phyloP scores from a whole-genome alignment of 2,329 filamentous ascomycete genomes.

The Epichloe typhina region DNA sequence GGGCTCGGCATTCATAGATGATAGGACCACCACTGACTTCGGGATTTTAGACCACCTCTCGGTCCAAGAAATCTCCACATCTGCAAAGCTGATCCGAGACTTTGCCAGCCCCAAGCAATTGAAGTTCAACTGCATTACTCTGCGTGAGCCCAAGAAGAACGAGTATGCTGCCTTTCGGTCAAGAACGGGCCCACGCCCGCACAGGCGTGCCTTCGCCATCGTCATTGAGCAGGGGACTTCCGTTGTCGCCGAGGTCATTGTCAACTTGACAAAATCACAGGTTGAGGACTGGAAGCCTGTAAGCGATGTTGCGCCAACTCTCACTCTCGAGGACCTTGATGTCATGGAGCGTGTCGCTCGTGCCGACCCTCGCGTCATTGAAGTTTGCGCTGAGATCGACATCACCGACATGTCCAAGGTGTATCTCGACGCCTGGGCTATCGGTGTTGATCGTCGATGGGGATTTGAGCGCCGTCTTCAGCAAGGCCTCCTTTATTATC shows the following conservation, averaged over 20 bases:
- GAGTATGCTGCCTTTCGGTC: conserved; percentile 47
- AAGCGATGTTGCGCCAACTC: conserved; percentile 30
- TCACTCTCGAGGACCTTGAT: conserved; percentile 73
- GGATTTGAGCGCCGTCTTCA: conserved; percentile 59
- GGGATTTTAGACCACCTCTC: conserved; percentile 32
- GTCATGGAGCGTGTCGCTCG: conserved; percentile 57
- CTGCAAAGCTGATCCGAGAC: conserved; percentile 34
- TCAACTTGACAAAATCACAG: conserved; percentile 28
- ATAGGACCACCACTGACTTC: not conserved
- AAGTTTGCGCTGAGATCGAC: conserved; percentile 61
- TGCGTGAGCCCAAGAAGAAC: conserved; percentile 51
- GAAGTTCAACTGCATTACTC: conserved; percentile 50
- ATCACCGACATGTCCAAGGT: conserved; percentile 76
- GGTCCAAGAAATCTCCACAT: conserved; percentile 37
- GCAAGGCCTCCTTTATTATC: conserved; percentile 73
- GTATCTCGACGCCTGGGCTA: conserved; percentile 76
- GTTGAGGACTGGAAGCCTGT: conserved; percentile 34
- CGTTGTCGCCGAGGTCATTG: conserved; percentile 37
- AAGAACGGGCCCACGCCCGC: conserved; percentile 31
- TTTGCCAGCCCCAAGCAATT: conserved; percentile 18
- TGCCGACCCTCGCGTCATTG: conserved; percentile 59
- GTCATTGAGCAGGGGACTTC: conserved; percentile 27
- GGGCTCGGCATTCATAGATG: not conserved
- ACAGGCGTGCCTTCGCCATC: conserved; percentile 37
- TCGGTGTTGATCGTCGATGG: conserved; percentile 69